Evolutionary conservation across 129 eudicot species (phyloP), one percentile per base, ranked within the genome.

Genomic region (Arctium lappa): DNA sequence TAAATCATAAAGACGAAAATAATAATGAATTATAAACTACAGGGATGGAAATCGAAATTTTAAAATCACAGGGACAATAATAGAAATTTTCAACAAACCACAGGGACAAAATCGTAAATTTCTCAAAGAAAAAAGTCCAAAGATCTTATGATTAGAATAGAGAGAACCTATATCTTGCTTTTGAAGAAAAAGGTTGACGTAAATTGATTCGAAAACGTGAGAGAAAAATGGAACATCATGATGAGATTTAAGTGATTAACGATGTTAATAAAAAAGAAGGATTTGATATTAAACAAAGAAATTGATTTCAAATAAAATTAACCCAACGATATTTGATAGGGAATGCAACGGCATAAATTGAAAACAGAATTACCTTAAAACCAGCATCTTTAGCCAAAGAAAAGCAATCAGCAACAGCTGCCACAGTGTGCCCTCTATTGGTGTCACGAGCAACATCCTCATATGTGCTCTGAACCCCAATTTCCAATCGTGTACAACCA

Each of bases 391-490:
- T 95, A 62, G 99, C 98, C 90, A 95, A 86, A 81, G 92, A 86
- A 81, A 95, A 95, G 85, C 99, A 95, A 87, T 95, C 99, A 63
- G 98, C 99, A 39, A 95, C 99, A 86, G 99, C 99, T 73, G 99
- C 98, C 60, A 95, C 99, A 0, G 99, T 95, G 90, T 93, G 99
- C 65, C 99, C 99, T 78, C 99, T 87, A 82, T 95, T 95, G 53
- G 98, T 90, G 84, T 95, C 99, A 85, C 99, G 97, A 38, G 99
- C 99, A 65, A 95, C 99, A 85, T 95, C 99, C 85, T 95, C 99
- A 48, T 93, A 95, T 50, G 99, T 95, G 86, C 99, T 95, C 76
- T 95, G 99, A 53, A 95, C 99, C 53, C 99, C 99, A 38, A 95
- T 95, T 86, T 95, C 99, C 79, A 95, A 79, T 31, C 99, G 90